These are phyloP conservation scores for Phytophthora kernoviae DNA, from an alignment of 352 stramenopile species.

Conservation along the genomic window DNA sequence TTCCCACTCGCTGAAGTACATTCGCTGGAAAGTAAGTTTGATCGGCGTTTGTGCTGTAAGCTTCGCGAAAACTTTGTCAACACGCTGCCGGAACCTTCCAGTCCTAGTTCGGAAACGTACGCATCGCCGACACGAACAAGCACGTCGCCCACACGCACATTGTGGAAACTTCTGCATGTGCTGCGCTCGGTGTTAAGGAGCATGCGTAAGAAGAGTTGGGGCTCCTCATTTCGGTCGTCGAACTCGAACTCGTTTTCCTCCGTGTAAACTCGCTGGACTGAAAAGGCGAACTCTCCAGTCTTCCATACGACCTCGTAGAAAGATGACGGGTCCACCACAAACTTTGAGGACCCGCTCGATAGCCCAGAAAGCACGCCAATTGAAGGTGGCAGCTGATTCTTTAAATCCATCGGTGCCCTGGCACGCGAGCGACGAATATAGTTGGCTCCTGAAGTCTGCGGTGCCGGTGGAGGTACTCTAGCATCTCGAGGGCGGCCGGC, in stretches of 20 bases:
- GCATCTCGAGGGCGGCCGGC: constrained; percentile 12
- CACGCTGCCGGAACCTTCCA: constrained; percentile 56
- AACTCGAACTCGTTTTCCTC: constrained; percentile 50
- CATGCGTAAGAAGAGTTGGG: constrained; percentile 69
- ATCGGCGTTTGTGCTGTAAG: constrained; percentile 59
- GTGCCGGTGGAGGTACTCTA: constrained; percentile 14
- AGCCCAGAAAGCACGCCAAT: constrained; percentile 67
- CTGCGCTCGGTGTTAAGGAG: constrained; percentile 75
- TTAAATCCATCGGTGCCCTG: constrained; percentile 50
- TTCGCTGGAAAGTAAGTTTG: constrained; percentile 71
- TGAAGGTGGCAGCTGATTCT: constrained; percentile 60
- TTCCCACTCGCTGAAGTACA: constrained; percentile 67
- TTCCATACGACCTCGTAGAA: constrained; percentile 75
- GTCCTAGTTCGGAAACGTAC: constrained; percentile 65
- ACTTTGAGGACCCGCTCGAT: constrained; percentile 61
- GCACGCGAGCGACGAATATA: constrained; percentile 48
- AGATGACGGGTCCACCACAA: constrained; percentile 48
- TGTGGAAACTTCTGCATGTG: constrained; percentile 66
- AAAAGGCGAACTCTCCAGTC: constrained; percentile 74
- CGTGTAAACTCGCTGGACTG: constrained; percentile 71
- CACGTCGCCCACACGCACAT: constrained; percentile 68
- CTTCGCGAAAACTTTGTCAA: constrained; percentile 77
- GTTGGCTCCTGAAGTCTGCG: constrained; percentile 20
- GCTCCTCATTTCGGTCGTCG: constrained; percentile 39
- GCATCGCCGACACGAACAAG: constrained; percentile 63